Conservation (phyloP, 192 early-diverging fungal genomes). For the Backusella macrospora region DNA sequence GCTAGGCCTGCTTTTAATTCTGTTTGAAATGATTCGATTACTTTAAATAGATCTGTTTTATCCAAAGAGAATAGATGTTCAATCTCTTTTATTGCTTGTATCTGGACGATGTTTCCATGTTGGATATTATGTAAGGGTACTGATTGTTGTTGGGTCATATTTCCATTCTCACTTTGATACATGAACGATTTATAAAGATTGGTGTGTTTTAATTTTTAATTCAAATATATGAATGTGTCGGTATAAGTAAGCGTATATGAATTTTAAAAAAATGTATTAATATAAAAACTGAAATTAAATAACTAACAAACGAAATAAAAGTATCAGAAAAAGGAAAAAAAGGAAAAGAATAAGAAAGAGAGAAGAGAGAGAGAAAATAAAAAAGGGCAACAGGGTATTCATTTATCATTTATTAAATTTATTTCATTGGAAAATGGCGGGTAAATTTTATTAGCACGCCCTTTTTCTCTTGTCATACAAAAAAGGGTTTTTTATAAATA, state of each 20-base stretch:
- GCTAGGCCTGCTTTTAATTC: constrained; percentile 33
- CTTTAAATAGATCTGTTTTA: constrained; percentile 9
- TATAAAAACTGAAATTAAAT: no score
- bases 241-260: no score
- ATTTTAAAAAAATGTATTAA: no score
- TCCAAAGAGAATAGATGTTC: constrained; percentile 25
- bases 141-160: constrained; percentile 1
- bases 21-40: constrained; percentile 27
- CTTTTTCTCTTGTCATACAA: constrained; percentile 4
- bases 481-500: not conserved
- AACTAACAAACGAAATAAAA: no score
- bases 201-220: no score
- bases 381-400: not conserved
- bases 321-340: not conserved
- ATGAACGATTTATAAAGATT: not conserved
- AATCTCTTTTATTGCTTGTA: constrained; percentile 29
- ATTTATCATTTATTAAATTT: constrained; percentile 3
- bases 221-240: no score
- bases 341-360: not conserved
- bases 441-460: constrained; percentile 8
- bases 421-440: constrained; percentile 20
- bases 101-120: constrained; percentile 26
- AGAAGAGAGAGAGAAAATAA: not conserved
- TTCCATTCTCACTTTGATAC: not conserved
- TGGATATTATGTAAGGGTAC: constrained; percentile 9